These are phyloP conservation scores for Mycothermus thermophilus DNA, from an alignment of 495 filamentous ascomycete species.

Conservation along the genomic window DNA sequence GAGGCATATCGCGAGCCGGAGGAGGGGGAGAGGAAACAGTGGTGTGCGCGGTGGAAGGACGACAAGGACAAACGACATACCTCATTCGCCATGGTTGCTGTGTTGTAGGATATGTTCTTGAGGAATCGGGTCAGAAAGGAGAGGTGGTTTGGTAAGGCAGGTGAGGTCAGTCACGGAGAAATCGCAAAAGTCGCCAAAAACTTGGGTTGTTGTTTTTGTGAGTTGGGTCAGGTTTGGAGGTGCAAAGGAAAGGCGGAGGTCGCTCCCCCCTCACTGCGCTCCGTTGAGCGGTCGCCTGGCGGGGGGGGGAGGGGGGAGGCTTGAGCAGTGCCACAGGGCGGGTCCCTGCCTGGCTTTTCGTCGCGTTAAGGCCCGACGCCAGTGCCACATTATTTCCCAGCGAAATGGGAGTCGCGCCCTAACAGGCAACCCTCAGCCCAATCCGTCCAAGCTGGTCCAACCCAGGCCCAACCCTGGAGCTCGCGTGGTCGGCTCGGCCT, in stretches of 20 bases:
- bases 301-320: too few species aligned
- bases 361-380: conserved; percentile 13
- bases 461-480: too few species aligned
- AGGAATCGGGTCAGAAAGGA: conserved; percentile 12
- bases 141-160: conserved; percentile 9
- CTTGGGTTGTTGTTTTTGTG: conserved; percentile 23
- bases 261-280: conserved; percentile 16
- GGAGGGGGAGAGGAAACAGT: conserved; percentile 19
- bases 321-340: too few species aligned
- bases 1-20: conserved; percentile 14
- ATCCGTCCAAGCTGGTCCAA: too few species aligned
- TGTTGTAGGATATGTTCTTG: conserved; percentile 11
- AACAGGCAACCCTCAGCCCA: too few species aligned
- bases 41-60: conserved; percentile 11
- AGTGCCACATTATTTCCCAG: conserved; percentile 6
- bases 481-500: too few species aligned
- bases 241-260: conserved; percentile 9
- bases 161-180: conserved; percentile 6
- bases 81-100: conserved; percentile 46
- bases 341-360: too few species aligned
- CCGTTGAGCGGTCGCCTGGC: conserved; percentile 9
- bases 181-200: conserved; percentile 2
- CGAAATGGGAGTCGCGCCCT: conserved; percentile 8
- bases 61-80: too few species aligned
- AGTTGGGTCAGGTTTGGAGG: conserved; percentile 11